Evolutionary conservation across 177 flowering plant species (phyloP), one percentile per base, ranked within the genome.

Genomic region (Vitis hybrid): DNA sequence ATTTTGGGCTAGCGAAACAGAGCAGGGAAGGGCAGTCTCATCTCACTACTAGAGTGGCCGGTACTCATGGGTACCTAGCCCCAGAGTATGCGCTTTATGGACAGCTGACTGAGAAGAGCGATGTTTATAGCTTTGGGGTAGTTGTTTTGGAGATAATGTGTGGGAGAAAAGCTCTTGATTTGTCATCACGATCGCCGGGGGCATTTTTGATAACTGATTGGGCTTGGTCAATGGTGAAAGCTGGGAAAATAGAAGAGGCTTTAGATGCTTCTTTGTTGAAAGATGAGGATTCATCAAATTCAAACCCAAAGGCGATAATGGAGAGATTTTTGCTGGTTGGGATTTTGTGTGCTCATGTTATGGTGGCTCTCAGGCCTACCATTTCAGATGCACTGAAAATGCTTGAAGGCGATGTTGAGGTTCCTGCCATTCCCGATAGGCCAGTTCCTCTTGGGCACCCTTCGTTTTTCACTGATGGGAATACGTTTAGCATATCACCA

Each of bases 41-140:
- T 80, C 89, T 91, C 51, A 89, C 91, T 3, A 89, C 95, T 6
- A 81, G 91, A 68, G 92, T 92, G 54, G 92, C 94, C 0, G 97
- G 97, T 18, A 92, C 97, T 11, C 90, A 87, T 73, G 97, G 97
- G 2, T 92, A 90, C 80, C 73, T 92, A 35, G 95, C 95, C 1
- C 95, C 95, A 2, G 93, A 92, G 59, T 92, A 90, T 52, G 93
- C 93, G 0, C 83, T 90, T 18, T 90, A 90, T 24, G 93, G 95
- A 27, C 92, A 88, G 67, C 74, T 91, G 67, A 89, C 97, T 1
- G 94, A 91, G 80, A 91, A 89, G 76, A 91, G 94, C 60, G 97
- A 91, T 69, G 94, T 91, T 14, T 91, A 88, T 57, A 91, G 94
- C 79, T 91, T 89, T 56, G 97, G 97, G 1, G 88, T 89, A 52